Evolutionary conservation across 2,329 filamentous ascomycete species (phyloP).

Genomic region (Gremmenia infestans): DNA sequence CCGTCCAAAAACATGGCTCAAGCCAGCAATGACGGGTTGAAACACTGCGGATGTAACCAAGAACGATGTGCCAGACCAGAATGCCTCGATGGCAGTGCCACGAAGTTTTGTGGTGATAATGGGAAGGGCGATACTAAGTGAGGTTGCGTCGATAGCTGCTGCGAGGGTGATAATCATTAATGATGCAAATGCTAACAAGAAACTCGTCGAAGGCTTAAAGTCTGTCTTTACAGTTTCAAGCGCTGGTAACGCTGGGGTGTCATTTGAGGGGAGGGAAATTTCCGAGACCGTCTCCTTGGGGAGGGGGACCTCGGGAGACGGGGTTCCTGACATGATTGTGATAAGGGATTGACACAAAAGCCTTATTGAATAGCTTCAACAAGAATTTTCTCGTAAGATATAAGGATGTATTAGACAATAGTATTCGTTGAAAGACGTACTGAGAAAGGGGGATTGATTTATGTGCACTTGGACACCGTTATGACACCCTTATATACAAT

Average conservation of each 20-base stretch:
- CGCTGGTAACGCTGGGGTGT: slow-evolving; percentile 5
- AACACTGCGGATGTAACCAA: slow-evolving; percentile 60
- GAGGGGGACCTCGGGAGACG: neutral
- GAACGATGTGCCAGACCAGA: slow-evolving; percentile 69
- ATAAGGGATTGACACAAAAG: neutral
- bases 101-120: slow-evolving; percentile 47
- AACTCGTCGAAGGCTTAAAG: slow-evolving; percentile 23
- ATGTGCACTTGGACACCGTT: neutral
- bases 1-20: slow-evolving; percentile 39
- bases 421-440: neutral
- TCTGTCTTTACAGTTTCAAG: slow-evolving; percentile 9
- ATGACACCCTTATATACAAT: neutral
- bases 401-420: too few relatives aligned
- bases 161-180: slow-evolving; percentile 49
- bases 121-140: slow-evolving; percentile 56
- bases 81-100: slow-evolving; percentile 55
- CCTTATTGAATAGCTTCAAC: neutral
- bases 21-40: slow-evolving; percentile 42
- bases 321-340: neutral
- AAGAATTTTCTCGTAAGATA: too few relatives aligned
- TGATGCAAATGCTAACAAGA: slow-evolving; percentile 25
- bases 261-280: neutral
- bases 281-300: slow-evolving; percentile 3
- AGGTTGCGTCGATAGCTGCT: slow-evolving; percentile 61
- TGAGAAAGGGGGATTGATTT: neutral